Evolutionary conservation across 177 flowering plant genomes (phyloP).

Genomic region (Vitis hybrid): DNA sequence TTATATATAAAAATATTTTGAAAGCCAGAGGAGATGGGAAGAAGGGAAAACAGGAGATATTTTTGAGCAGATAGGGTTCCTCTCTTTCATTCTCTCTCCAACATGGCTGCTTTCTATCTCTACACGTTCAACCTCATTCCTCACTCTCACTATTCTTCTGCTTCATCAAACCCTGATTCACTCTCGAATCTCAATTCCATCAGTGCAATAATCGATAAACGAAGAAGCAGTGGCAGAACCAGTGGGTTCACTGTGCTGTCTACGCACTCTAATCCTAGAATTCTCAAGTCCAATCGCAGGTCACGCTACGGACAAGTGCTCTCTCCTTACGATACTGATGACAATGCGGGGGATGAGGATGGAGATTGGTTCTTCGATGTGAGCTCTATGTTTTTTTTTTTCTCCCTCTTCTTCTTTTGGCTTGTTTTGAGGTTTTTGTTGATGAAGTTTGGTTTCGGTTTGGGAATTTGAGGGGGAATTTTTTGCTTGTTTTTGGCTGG

Average conservation of each 20-base stretch:
- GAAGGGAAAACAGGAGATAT: background rate
- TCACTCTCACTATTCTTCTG: slow-evolving; percentile 10
- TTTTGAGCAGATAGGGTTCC: slow-evolving; percentile 1
- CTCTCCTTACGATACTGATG: slow-evolving; percentile 47
- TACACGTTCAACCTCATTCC: slow-evolving; percentile 15
- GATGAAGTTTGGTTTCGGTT: background rate
- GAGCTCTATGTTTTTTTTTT: slow-evolving; percentile 18
- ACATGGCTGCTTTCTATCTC: slow-evolving; percentile 37
- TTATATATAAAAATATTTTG: background rate
- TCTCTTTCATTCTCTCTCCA: slow-evolving; percentile 12
- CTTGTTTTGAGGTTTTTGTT: background rate
- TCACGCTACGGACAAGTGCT: slow-evolving; percentile 49
- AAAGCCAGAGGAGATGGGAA: background rate
- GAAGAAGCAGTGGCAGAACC: slow-evolving; percentile 11
- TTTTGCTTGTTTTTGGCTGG: no score
- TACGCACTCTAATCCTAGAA: slow-evolving; percentile 67
- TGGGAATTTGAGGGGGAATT: no score
- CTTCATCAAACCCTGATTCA: slow-evolving; percentile 9
- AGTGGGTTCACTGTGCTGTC: slow-evolving; percentile 40
- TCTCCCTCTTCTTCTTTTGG: background rate
- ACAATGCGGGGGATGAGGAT: slow-evolving; percentile 19
- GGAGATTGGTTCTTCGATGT: slow-evolving; percentile 42
- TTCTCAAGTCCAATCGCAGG: slow-evolving; percentile 65
- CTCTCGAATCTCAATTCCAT: background rate
- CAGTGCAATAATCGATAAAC: background rate